These are phyloP conservation scores for Rhodosporidiobolus odoratus DNA, from an alignment of 768 basidiomycete species.

Conservation along the genomic window DNA sequence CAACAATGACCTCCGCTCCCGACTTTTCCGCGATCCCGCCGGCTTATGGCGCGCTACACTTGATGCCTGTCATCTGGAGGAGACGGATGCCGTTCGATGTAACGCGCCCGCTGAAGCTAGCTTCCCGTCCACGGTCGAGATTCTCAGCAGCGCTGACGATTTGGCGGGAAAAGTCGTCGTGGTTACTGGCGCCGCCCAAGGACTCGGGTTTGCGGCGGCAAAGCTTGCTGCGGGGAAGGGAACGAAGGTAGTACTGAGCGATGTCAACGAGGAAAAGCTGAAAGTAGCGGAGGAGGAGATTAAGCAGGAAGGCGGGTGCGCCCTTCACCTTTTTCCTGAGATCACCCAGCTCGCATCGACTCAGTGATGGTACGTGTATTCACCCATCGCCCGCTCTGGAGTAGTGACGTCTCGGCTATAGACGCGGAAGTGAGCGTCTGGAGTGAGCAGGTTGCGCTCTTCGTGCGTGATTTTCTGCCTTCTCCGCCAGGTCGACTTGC, in stretches of 20 bases:
- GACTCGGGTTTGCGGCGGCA: neutral
- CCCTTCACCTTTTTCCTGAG: neutral
- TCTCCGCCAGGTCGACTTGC: neutral
- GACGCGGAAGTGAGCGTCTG: neutral
- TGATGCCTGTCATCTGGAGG: neutral
- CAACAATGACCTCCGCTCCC: neutral
- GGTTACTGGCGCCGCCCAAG: neutral
- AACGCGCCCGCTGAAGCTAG: neutral
- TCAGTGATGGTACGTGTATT: too few species aligned
- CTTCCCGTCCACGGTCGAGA: neutral
- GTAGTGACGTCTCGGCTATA: neutral
- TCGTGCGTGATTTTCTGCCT: neutral
- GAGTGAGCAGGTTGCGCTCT: neutral
- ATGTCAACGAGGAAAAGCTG: neutral
- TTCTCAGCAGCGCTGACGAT: neutral
- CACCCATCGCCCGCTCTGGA: neutral
- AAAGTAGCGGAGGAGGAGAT: neutral
- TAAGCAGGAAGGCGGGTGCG: neutral
- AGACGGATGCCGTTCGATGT: neutral
- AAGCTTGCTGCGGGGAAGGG: neutral
- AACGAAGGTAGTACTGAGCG: neutral
- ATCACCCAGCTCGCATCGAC: too few species aligned
- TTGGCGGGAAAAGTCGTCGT: neutral
- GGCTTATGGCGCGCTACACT: neutral
- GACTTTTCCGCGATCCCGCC: neutral